Evolutionary conservation across 2,329 filamentous ascomycete genomes (phyloP), one percentile per base, ranked within the genome.

Genomic region (Colletotrichum sp.): DNA sequence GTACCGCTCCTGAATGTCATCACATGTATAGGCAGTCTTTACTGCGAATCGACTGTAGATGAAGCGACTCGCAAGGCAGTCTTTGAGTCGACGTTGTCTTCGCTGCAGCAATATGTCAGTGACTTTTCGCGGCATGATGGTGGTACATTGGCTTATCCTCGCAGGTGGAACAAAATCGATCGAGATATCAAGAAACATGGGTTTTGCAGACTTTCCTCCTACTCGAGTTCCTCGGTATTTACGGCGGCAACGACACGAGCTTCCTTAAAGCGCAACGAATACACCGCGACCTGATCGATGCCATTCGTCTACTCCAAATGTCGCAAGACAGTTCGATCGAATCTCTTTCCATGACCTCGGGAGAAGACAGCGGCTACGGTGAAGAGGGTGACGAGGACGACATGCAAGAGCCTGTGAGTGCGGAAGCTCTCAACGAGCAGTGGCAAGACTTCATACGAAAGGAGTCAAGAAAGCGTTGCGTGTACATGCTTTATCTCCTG

Each of bases 401-500:
- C 15, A 49, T 69, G 12, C 64, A 69, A 1, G 64, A 72, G n/a
- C 70, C 70, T 10, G 70, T 69, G 18, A 69, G 64, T 26, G 63
- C 52, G 9, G 70, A 72, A 8, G 70, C 64, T 8, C 63, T 72
- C 3, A 39, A 28, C 2, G 64, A 69, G 6, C 70, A 72, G 21
- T 72, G 64, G 70, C 52, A 72, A 16, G 49, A 36, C 7, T 72
- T 72, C 13, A 69, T 72, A 28, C 44, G 66, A 2, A 72, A 69
- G 28, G 70, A 72, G 18, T 68, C 63, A 3, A 55, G 55, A 10
- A 72, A 72, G 26, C 70, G 70, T 18, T 72, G 70, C 15, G 70
- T 72, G 18, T 72, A 72, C 26, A 72, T 72, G 70, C 52, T 72
- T 5, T 72, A 72, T 28, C 70, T 72, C 12, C 70, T 72, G 9